These are phyloP conservation scores for Argentina anserina DNA, from an alignment of 306 rosid species.

Conservation along the genomic window DNA sequence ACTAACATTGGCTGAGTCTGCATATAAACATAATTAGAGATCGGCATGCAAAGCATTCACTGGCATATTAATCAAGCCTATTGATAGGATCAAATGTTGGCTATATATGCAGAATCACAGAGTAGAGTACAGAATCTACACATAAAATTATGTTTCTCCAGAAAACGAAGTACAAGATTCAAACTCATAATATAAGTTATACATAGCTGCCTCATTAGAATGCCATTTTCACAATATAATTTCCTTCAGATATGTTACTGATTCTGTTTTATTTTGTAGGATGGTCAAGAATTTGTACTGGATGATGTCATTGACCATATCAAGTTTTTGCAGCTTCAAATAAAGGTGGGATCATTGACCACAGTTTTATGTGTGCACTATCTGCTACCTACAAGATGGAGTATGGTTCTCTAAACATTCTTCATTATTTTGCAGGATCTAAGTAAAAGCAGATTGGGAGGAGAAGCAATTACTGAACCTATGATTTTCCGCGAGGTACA, in stretches of 20 bases:
- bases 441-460: slow-evolving; percentile 56
- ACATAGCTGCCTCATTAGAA: neutral
- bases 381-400: neutral
- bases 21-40: neutral
- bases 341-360: slow-evolving; percentile 51
- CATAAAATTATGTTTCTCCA: neutral
- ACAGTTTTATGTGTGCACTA: neutral
- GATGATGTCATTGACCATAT: slow-evolving; percentile 82
- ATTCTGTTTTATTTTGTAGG: slow-evolving; percentile 44
- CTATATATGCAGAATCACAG: neutral
- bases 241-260: neutral
- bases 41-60: neutral
- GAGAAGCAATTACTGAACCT: slow-evolving; percentile 52
- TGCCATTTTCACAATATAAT: neutral
- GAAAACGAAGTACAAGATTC: neutral
- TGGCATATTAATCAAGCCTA: neutral
- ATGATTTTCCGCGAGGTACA: slow-evolving; percentile 74
- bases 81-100: neutral
- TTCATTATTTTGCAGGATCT: slow-evolving; percentile 50
- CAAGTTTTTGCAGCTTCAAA: slow-evolving; percentile 73
- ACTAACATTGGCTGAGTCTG: neutral
- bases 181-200: neutral
- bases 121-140: neutral
- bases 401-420: neutral
- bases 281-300: slow-evolving; percentile 52